Percentiles rank a stretch among this genome's conserved stretches.
phyloP scores from a whole-genome alignment of 2,329 filamentous ascomycete genomes.

The Arachnomyces sp. region DNA sequence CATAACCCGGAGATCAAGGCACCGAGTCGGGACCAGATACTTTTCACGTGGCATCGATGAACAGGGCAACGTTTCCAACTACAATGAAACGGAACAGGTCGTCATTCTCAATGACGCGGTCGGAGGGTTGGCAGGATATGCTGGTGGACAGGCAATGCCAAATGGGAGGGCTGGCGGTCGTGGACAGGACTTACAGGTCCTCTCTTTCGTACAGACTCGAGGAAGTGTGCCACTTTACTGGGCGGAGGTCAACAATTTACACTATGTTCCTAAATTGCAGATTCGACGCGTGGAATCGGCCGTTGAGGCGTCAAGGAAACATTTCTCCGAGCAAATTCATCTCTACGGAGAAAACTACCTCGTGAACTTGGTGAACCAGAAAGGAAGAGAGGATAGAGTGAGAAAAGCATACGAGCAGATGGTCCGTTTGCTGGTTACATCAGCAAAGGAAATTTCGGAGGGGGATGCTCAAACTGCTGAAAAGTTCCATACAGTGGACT shows the following conservation, averaged over 20 bases:
- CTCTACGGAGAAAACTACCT: constrained; percentile 95
- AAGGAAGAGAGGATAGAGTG: constrained; percentile 78
- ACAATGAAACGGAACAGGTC: constrained; percentile 95
- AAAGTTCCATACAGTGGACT: constrained; percentile 73
- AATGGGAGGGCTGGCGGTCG: constrained; percentile 59
- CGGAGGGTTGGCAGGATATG: constrained; percentile 70
- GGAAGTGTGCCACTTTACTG: constrained; percentile 94
- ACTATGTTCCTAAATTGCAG: constrained; percentile 85
- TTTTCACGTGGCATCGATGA: constrained; percentile 93
- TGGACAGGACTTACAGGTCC: constrained; percentile 72
- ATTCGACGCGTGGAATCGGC: constrained; percentile 78
- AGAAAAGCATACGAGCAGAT: constrained; percentile 93
- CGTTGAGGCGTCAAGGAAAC: constrained; percentile 67
- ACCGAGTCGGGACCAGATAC: constrained; percentile 85
- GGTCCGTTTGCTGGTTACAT: constrained; percentile 65
- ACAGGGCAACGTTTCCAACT: constrained; percentile 92
- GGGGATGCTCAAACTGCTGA: constrained; percentile 62
- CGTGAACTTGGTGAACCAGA: constrained; percentile 95
- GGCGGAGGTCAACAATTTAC: constrained; percentile 89
- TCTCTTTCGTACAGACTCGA: constrained; percentile 93
- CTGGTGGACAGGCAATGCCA: constrained; percentile 66
- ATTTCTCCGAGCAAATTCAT: constrained; percentile 89
- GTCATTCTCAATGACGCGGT: constrained; percentile 78
- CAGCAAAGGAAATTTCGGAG: constrained; percentile 59
- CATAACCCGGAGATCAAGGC: constrained; percentile 80